These are phyloP conservation scores for Lachnellula occidentalis DNA, from an alignment of 2,329 filamentous ascomycete genomes.

Conservation along the genomic window DNA sequence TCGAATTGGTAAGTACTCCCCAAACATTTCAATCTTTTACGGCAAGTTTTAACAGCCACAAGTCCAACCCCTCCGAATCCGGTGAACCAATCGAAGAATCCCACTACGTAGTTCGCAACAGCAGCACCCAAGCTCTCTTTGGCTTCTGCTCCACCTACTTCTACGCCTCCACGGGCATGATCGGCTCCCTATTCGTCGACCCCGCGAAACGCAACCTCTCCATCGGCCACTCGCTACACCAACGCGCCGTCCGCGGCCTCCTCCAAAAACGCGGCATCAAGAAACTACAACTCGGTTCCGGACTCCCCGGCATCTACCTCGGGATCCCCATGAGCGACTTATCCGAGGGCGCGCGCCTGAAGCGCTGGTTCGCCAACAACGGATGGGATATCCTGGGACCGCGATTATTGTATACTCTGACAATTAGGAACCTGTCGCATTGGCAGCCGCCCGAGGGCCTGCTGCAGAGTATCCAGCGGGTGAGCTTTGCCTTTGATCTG, in stretches of 20 bases:
- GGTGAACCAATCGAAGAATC: slow-evolving; percentile 68
- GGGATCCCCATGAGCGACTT: slow-evolving; percentile 67
- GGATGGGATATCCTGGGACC: slow-evolving; percentile 76
- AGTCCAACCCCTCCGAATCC: slow-evolving; percentile 22
- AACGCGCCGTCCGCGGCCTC: slow-evolving; percentile 73
- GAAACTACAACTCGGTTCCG: slow-evolving; percentile 74
- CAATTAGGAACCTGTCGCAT: slow-evolving; percentile 51
- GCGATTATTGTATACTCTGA: slow-evolving; percentile 57
- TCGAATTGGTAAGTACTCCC: slow-evolving; percentile 52
- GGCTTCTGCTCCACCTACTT: slow-evolving; percentile 90
- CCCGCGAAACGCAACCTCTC: slow-evolving; percentile 80
- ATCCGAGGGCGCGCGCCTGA: slow-evolving; percentile 40
- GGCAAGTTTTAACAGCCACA: neutral
- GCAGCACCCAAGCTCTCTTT: slow-evolving; percentile 83
- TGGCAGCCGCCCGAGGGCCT: slow-evolving; percentile 60
- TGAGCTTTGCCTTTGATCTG: slow-evolving; percentile 56
- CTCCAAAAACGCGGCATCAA: slow-evolving; percentile 70
- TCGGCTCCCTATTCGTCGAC: slow-evolving; percentile 86
- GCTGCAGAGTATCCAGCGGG: slow-evolving; percentile 46
- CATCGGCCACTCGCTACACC: slow-evolving; percentile 84
- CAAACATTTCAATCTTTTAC: neutral
- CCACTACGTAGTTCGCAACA: slow-evolving; percentile 91
- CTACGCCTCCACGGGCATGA: slow-evolving; percentile 53
- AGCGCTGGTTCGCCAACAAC: slow-evolving; percentile 81
- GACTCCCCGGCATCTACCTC: slow-evolving; percentile 78